A percentile compares a stretch with the other conserved stretches of the same genome.
Conservation (phyloP, 2,329 filamentous ascomycete genomes). For the Torrubiellomyces zombiae region DNA sequence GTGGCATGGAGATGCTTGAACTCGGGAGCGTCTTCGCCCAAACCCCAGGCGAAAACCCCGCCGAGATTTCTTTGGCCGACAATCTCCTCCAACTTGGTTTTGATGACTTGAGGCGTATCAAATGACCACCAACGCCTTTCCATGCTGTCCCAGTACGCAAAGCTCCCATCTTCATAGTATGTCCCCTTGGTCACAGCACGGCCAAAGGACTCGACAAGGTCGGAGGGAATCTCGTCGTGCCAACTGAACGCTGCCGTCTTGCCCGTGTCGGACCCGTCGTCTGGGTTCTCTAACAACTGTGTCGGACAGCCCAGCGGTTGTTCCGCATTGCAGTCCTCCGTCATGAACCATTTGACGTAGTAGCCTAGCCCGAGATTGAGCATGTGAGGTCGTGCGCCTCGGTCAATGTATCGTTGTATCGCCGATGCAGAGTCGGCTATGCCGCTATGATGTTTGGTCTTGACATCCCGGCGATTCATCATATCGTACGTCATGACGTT, state of each 20-base stretch:
- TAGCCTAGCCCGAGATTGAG: slow-evolving; percentile 50
- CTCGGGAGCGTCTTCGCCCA: slow-evolving; percentile 46
- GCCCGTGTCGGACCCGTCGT: slow-evolving; percentile 39
- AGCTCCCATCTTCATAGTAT: slow-evolving; percentile 43
- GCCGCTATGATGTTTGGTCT: slow-evolving; percentile 50
- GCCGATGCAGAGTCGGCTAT: slow-evolving; percentile 35
- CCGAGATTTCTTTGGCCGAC: slow-evolving; percentile 40
- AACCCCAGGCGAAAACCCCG: slow-evolving; percentile 60
- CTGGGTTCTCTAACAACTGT: slow-evolving; percentile 37
- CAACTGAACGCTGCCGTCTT: slow-evolving; percentile 43
- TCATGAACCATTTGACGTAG: slow-evolving; percentile 49
- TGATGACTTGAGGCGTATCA: slow-evolving; percentile 46
- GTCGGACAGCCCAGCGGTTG: slow-evolving; percentile 37
- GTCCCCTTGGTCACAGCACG: slow-evolving; percentile 33
- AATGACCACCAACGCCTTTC: slow-evolving; percentile 56
- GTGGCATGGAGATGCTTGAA: slow-evolving; percentile 24
- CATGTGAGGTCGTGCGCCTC: slow-evolving; percentile 32
- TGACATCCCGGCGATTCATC: slow-evolving; percentile 50
- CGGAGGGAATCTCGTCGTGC: slow-evolving; percentile 34
- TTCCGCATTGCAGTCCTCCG: slow-evolving; percentile 22
- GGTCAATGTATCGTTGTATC: slow-evolving; percentile 41
- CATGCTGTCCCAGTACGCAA: slow-evolving; percentile 49
- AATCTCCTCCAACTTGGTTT: slow-evolving; percentile 43
- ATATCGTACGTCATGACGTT: slow-evolving; percentile 57
- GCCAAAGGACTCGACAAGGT: slow-evolving; percentile 39